Base-by-base conservation (phyloP, 116 monocot species). In the Dioscorea cayenensis region DNA sequence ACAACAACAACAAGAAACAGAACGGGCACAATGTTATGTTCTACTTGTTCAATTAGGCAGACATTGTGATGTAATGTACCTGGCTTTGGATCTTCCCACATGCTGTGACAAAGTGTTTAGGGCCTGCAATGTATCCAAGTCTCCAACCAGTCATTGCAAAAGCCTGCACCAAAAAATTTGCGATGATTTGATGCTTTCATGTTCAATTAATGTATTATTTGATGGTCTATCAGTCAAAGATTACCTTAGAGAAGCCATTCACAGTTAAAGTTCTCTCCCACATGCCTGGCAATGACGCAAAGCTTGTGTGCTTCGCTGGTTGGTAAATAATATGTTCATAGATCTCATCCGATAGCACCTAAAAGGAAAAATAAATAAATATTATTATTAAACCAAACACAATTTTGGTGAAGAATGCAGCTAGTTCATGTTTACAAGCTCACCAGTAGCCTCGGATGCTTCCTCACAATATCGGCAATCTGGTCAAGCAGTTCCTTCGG, bases 81-180 rank as follows among this genome's bases (percentile, higher is more conserved):
- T 96, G 96, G 71, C 96, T 96, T 77, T 92, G 96, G 21, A 96
- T 86, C 83, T 96, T 96, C 58, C 86, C 92, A 72, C 96, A 96
- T 37, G 92, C 92, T 71, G 86, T 51, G 12, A 96, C 71, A 78
- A 96, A 96, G 48, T 92, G 87, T 66, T 92, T 90, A 36, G 96
- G 96, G 61, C 82, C 70, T 49, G 92, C 96, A 75, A 96, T 84
- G 60, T 96, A 96, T 76, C 96, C 96, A 65, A 96, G 96, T 69
- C 92, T 77, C 96, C 96, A 96, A 63, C 96, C 96, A 35, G 96
- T 96, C 96, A 96, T 96, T 51, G 96, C 96, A 92, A 96, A 96
- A 60, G 96, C 96, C 96, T 96, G 65, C 32, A 32, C 19, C 43
- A 87, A 72, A 72, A 28, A 62, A 4, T 8, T 11, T 27, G 0